Evolutionary conservation across 1,139 yeast genomes (phyloP).

Genomic region (Geotrichum siamense): DNA sequence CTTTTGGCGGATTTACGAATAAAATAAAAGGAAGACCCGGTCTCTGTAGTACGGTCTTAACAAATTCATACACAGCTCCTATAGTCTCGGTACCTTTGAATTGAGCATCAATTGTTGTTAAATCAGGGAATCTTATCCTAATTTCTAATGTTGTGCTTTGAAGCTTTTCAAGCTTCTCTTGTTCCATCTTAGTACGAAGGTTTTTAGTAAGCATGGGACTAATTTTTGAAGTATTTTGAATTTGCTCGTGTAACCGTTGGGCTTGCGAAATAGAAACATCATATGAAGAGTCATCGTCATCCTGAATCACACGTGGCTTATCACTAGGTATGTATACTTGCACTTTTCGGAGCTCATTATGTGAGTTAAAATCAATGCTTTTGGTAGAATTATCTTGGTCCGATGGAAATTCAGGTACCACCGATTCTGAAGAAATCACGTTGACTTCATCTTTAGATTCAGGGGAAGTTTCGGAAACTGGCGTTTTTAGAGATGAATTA

Average conservation of each 20-base stretch:
- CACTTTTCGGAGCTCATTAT: slow-evolving; percentile 15
- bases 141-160: slow-evolving; percentile 19
- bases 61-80: slow-evolving; percentile 27
- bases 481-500: neutral
- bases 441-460: neutral
- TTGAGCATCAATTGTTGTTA: slow-evolving; percentile 29
- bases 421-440: neutral
- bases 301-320: slow-evolving; percentile 16
- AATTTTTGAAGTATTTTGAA: slow-evolving; percentile 25
- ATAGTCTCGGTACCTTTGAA: slow-evolving; percentile 29
- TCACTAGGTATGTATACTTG: slow-evolving; percentile 24
- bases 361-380: neutral
- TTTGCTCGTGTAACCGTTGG: slow-evolving; percentile 19
- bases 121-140: slow-evolving; percentile 34
- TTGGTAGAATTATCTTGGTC: slow-evolving; percentile 2
- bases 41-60: slow-evolving; percentile 23
- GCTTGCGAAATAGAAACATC: slow-evolving; percentile 15
- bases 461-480: neutral
- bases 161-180: slow-evolving; percentile 23
- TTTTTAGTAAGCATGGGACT: slow-evolving; percentile 31
- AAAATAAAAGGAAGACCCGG: slow-evolving; percentile 27
- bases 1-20: slow-evolving; percentile 30
- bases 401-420: neutral
- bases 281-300: slow-evolving; percentile 22
- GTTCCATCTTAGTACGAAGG: slow-evolving; percentile 26